phyloP scores from a whole-genome alignment of 768 basidiomycete species.

The Suillus subluteus region DNA sequence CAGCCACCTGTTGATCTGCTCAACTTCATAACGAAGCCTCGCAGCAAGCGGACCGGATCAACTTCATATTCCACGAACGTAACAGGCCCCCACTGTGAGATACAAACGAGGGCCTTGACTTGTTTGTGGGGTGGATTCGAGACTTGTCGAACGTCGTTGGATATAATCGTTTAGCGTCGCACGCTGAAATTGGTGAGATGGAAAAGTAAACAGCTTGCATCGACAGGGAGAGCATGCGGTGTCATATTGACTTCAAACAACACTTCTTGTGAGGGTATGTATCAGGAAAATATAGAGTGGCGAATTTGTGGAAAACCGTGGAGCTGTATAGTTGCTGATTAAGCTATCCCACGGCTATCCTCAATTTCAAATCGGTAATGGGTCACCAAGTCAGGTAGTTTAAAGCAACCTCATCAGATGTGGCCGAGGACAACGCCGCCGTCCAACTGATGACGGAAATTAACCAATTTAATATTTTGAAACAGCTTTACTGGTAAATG shows the following conservation, averaged over 20 bases:
- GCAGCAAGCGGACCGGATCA: conserved; percentile 46
- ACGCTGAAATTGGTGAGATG: neutral
- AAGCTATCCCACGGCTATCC: conserved; percentile 23
- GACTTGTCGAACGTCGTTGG: neutral
- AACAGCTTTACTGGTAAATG: neutral
- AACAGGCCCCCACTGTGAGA: conserved; percentile 62
- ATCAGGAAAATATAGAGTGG: neutral
- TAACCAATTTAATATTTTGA: neutral
- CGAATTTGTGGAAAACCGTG: neutral
- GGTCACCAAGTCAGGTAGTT: no score
- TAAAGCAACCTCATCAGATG: neutral
- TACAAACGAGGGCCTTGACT: conserved; percentile 65
- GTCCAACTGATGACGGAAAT: neutral
- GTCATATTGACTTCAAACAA: neutral
- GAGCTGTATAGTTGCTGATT: conserved; percentile 28
- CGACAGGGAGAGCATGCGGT: neutral
- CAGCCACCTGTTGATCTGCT: conserved; percentile 47
- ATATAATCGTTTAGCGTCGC: neutral
- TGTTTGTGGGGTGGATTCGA: conserved; percentile 40
- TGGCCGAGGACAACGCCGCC: neutral
- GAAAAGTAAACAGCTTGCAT: neutral
- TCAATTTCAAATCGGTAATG: no score
- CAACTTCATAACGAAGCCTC: conserved; percentile 59
- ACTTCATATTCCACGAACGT: conserved; percentile 70
- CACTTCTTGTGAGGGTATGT: neutral